A percentile compares a stretch with the other conserved stretches of the same genome.
These are phyloP conservation scores for Kurtzmaniella quercitrusa DNA, from an alignment of 1,139 yeast genomes.

Conservation along the genomic window DNA sequence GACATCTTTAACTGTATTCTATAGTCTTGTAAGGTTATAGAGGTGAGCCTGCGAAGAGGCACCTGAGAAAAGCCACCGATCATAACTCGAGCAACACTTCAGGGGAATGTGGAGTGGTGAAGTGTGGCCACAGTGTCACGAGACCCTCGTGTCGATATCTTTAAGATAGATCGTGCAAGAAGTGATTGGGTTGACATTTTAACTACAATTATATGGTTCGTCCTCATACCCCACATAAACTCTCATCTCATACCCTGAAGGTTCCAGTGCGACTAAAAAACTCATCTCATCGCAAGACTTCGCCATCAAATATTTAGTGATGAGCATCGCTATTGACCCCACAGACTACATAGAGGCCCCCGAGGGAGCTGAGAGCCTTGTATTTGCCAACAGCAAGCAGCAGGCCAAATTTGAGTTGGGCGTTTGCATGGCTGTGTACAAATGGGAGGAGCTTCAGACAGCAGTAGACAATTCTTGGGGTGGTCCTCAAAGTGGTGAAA, in stretches of 20 bases:
- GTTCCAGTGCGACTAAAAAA: constrained; percentile 2
- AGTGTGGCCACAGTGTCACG: too few relatives aligned
- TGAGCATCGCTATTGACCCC: constrained; percentile 31
- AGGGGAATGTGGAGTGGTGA: too few relatives aligned
- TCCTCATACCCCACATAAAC: too few relatives aligned
- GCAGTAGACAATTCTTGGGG: constrained; percentile 99
- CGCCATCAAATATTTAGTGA: constrained; percentile 13
- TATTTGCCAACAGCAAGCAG: constrained; percentile 56
- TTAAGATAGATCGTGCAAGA: too few relatives aligned
- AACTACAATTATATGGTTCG: too few relatives aligned
- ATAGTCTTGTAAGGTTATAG: too few relatives aligned
- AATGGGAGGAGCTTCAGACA: constrained; percentile 83
- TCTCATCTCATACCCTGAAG: background rate
- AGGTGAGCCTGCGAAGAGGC: too few relatives aligned
- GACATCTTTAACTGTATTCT: too few relatives aligned
- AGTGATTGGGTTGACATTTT: too few relatives aligned
- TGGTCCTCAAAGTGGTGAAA: constrained; percentile 84
- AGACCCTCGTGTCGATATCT: too few relatives aligned
- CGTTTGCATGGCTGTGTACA: constrained; percentile 80
- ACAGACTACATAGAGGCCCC: constrained; percentile 42
- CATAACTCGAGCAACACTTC: too few relatives aligned
- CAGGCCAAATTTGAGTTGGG: constrained; percentile 92
- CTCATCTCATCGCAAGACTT: constrained; percentile 1
- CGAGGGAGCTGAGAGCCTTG: constrained; percentile 37
- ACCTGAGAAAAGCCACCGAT: too few relatives aligned